phyloP scores from a whole-genome alignment of 108 stramenopile genomes.

The Nannochloropsis gaditana region DNA sequence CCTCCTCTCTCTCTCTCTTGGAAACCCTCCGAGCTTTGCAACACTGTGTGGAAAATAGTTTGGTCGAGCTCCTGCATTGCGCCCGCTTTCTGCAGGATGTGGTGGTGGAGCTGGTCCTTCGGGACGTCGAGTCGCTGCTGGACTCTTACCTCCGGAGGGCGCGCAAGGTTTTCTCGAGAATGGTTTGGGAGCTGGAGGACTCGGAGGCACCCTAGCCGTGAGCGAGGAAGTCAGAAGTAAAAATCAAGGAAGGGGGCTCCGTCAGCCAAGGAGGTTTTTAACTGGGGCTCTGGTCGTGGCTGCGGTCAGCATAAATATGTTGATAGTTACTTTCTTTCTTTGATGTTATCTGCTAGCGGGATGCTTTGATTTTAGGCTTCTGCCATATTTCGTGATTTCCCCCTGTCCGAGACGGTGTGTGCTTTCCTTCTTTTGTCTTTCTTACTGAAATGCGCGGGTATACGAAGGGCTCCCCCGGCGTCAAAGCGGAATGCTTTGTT shows the following conservation, averaged over 20 bases:
- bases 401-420: too few species aligned
- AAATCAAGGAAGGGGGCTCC: neutral
- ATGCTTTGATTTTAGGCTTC: too few species aligned
- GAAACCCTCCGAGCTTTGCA: neutral
- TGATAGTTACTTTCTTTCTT: neutral
- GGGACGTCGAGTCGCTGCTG: neutral
- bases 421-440: too few species aligned
- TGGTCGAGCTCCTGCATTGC: neutral
- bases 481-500: too few species aligned
- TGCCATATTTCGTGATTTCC: too few species aligned
- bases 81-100: conserved; percentile 1
- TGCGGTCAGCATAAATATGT: neutral
- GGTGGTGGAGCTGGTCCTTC: neutral
- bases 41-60: neutral
- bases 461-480: too few species aligned
- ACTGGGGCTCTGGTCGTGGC: too few species aligned
- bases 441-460: too few species aligned
- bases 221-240: neutral
- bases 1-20: neutral
- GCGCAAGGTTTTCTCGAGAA: neutral
- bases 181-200: conserved; percentile 7
- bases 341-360: neutral
- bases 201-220: neutral
- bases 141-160: conserved; percentile 2
- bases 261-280: neutral